Evolutionary conservation across 2,329 filamentous ascomycete species (phyloP), one percentile per base, ranked within the genome.

Genomic region (Microascus cirrosus): DNA sequence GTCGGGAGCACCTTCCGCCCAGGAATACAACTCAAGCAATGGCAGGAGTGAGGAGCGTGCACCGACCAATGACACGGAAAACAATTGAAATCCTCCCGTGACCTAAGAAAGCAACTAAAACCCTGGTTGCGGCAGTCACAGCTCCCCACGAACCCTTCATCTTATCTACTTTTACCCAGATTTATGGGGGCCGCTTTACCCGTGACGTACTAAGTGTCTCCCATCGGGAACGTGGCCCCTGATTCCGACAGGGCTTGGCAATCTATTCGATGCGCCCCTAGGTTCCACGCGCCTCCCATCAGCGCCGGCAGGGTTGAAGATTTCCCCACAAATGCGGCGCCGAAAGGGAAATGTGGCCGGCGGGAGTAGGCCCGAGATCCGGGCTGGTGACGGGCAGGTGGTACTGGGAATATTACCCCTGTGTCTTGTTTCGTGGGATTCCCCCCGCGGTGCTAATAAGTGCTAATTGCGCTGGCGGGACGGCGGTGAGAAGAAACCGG

Each of bases 241-340:
- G 36, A 55, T 24, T 28, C 36, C 28, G 28, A 28, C 7, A 3
- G 36, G 36, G 12, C 45, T 50, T 22, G 45, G 45, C 22, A 50
- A 50, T 50, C 45, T 50, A 50, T 50, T 11, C 45, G 45, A 22
- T 11, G 45, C 18, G 7, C 4, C 5, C 36, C 8, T 32, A 13
- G 36, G 36, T 55, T 24, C 22, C 39, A 24, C 28, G 28, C 28
- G 4, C 28, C 28, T 32, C 18, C 11, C 54, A 2, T 45, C 42
- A 11, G 20, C n/a, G 20, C 34, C 18, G 36, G 36, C 22, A 39
- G 22, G 22, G 36, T 35, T 15, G 22, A 22, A 32, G 54, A 56
- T 32, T 50, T 51, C 55, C 55, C 55, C 55, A 52, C 55, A 56
- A 56, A 56, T 56, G 28, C 34, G n/a, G 42, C 39, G 32, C 24